These are phyloP conservation scores for Alternaria panax DNA, from an alignment of 2,329 filamentous ascomycete genomes.

Conservation along the genomic window DNA sequence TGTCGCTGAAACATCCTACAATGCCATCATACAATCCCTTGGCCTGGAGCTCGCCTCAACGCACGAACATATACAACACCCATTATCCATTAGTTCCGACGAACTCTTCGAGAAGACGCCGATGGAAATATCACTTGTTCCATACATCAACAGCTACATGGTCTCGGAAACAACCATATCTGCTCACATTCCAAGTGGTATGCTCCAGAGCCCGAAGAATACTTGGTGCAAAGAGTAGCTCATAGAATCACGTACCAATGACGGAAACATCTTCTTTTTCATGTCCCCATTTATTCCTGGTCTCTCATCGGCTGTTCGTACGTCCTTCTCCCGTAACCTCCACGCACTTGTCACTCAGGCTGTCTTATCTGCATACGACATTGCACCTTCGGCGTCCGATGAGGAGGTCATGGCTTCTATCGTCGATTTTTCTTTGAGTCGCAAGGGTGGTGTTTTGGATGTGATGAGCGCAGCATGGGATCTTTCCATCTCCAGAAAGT, in stretches of 20 bases:
- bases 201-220: background rate
- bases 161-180: slow-evolving; percentile 34
- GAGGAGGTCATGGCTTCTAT: slow-evolving; percentile 49
- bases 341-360: slow-evolving; percentile 9
- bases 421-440: slow-evolving; percentile 52
- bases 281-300: slow-evolving; percentile 27
- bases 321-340: slow-evolving; percentile 38
- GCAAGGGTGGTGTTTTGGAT: too few relatives aligned
- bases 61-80: slow-evolving; percentile 49
- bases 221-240: slow-evolving; percentile 55
- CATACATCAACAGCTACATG: slow-evolving; percentile 54
- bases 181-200: slow-evolving; percentile 1
- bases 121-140: slow-evolving; percentile 42
- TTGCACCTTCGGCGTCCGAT: slow-evolving; percentile 45
- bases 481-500: slow-evolving; percentile 25
- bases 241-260: slow-evolving; percentile 56
- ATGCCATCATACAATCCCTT: slow-evolving; percentile 26
- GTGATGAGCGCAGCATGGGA: slow-evolving; percentile 33
- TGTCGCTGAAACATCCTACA: slow-evolving; percentile 52
- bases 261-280: slow-evolving; percentile 42
- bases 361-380: slow-evolving; percentile 50
- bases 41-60: slow-evolving; percentile 44
- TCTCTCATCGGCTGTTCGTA: slow-evolving; percentile 36
- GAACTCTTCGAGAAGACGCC: slow-evolving; percentile 51
- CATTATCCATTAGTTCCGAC: slow-evolving; percentile 48